Conservation (phyloP, 2,329 filamentous ascomycete species). For the Aspergillus sp. region DNA sequence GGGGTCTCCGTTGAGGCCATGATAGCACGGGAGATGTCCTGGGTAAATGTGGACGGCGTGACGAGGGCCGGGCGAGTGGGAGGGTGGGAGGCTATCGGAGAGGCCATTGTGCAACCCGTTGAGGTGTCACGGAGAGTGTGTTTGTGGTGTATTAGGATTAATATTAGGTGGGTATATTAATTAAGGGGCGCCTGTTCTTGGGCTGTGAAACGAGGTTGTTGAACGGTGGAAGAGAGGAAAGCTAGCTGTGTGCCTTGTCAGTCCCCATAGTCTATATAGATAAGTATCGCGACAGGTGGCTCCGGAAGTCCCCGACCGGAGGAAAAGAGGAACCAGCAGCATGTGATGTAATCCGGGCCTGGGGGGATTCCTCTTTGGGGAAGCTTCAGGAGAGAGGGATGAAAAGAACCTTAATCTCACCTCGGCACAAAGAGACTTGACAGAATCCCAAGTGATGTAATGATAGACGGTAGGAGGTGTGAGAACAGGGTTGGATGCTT, state of each 20-base stretch:
- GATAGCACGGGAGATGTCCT: conserved; percentile 41
- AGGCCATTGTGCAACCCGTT: conserved; percentile 17
- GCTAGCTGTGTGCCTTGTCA: not conserved
- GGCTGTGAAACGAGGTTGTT: not conserved
- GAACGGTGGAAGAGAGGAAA: not conserved
- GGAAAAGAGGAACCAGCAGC: not conserved
- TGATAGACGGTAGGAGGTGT: not conserved
- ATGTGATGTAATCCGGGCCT: not conserved
- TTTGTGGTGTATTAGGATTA: not conserved
- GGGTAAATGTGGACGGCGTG: conserved; percentile 29
- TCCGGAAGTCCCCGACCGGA: not conserved
- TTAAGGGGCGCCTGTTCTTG: not conserved
- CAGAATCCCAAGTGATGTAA: not conserved
- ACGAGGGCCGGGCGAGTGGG: conserved; percentile 18
- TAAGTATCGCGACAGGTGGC: not conserved
- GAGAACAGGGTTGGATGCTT: too few relatives aligned
- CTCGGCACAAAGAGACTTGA: not conserved
- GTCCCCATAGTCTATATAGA: not conserved
- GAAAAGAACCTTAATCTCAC: not conserved
- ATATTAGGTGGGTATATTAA: not conserved
- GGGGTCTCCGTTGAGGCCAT: conserved; percentile 33
- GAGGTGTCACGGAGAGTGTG: not conserved
- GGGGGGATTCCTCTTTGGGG: not conserved
- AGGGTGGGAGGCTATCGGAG: conserved; percentile 17
- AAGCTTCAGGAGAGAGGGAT: not conserved